These are phyloP conservation scores for Drechslerella dactyloides DNA, from an alignment of 2,329 filamentous ascomycete genomes.

Conservation along the genomic window DNA sequence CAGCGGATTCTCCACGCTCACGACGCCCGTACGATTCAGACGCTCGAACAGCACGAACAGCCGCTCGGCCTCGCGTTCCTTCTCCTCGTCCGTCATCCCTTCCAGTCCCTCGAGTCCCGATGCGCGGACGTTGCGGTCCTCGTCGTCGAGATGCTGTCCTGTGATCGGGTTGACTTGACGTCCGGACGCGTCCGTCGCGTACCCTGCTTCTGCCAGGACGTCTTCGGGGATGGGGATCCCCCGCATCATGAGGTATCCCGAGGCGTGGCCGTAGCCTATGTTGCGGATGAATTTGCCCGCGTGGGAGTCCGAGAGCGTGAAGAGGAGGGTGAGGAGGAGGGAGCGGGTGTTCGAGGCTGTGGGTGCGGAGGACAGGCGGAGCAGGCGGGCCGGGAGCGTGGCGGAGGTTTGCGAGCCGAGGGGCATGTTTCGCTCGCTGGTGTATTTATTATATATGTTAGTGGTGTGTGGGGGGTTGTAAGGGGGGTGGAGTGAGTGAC, in stretches of 20 bases:
- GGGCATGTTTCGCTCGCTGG: constrained; percentile 72
- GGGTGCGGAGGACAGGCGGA: constrained; percentile 78
- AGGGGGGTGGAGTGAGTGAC: constrained; percentile 21
- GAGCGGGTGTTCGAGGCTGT: constrained; percentile 74
- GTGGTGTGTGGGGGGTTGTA: background rate
- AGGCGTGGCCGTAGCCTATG: constrained; percentile 91
- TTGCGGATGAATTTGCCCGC: constrained; percentile 82
- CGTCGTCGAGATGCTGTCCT: constrained; percentile 75
- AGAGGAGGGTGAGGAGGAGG: constrained; percentile 78
- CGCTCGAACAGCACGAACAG: constrained; percentile 90
- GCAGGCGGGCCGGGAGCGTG: constrained; percentile 75
- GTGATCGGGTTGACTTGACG: constrained; percentile 78
- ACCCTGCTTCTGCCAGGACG: constrained; percentile 59
- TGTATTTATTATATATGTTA: too few species aligned
- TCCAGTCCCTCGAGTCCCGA: constrained; percentile 57
- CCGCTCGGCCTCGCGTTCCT: constrained; percentile 85
- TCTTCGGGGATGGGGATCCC: constrained; percentile 77
- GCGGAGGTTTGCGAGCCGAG: constrained; percentile 71
- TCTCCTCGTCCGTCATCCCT: constrained; percentile 89
- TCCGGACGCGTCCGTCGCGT: constrained; percentile 57
- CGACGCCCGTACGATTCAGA: constrained; percentile 78
- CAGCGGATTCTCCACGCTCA: constrained; percentile 80
- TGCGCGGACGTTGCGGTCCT: constrained; percentile 60
- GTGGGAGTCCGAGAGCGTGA: constrained; percentile 83
- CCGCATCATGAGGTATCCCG: constrained; percentile 84